A percentile compares a stretch with the other conserved stretches of the same genome.
phyloP scores from a whole-genome alignment of 176 grass and related monocot genomes.

The Aegilops tauschii region DNA sequence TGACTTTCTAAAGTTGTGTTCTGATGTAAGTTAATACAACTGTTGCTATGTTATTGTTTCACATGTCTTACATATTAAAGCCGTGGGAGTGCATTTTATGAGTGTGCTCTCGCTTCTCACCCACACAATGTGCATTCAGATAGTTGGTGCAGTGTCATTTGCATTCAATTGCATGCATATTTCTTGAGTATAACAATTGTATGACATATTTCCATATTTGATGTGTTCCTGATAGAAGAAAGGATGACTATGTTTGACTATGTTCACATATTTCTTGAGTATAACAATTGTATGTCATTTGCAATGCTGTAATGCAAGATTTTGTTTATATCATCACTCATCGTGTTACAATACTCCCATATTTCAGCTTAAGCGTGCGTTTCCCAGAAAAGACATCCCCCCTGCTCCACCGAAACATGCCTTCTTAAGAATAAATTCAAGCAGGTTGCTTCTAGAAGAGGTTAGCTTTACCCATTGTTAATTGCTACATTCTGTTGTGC shows the following conservation, averaged over 20 bases:
- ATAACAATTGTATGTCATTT: too few species aligned
- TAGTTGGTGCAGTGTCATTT: neutral
- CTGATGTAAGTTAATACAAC: conserved; percentile 67
- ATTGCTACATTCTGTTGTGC: conserved; percentile 7
- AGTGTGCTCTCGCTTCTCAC: neutral
- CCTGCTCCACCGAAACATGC: conserved; percentile 79
- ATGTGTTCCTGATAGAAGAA: neutral
- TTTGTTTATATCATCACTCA: conserved; percentile 19
- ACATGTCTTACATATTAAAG: neutral
- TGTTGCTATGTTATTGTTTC: conserved; percentile 19
- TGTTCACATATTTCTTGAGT: too few species aligned
- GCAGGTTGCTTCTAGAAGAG: conserved; percentile 90
- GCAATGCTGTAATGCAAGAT: neutral
- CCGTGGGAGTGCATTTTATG: neutral
- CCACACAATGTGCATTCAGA: neutral
- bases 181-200: conserved; percentile 19
- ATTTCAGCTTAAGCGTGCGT: conserved; percentile 76
- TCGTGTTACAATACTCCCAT: conserved; percentile 2
- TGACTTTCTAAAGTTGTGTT: conserved; percentile 80
- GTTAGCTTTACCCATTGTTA: conserved; percentile 32
- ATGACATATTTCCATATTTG: neutral
- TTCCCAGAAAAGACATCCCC: conserved; percentile 73
- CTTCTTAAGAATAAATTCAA: conserved; percentile 94
- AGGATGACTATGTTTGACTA: neutral
- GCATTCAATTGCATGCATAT: neutral